A percentile compares a stretch with the other conserved stretches of the same genome.
Conservation (phyloP, 345 rosid genomes). For the Bruguiera gymnorhiza region DNA sequence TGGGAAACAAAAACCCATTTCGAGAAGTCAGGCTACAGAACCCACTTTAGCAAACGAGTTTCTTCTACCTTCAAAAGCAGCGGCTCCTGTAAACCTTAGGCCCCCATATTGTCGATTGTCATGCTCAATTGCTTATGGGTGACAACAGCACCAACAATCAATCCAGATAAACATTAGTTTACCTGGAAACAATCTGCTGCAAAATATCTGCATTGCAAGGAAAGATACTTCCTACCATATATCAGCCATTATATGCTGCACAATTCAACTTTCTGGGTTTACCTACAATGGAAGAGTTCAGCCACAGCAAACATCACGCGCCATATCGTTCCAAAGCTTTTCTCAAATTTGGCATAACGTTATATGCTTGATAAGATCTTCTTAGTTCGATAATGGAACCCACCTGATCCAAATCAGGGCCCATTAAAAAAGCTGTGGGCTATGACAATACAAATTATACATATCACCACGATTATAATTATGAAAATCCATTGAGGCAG, state of each 20-base stretch:
- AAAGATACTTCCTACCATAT: not conserved
- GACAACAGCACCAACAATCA: not conserved
- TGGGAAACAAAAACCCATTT: not conserved
- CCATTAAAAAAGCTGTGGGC: constrained; percentile 5
- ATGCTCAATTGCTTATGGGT: not conserved
- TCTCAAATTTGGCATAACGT: constrained; percentile 93
- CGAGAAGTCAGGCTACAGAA: not conserved
- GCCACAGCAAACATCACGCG: constrained; percentile 35
- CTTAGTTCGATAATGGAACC: constrained; percentile 94
- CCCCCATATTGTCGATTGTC: no score
- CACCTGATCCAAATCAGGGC: constrained; percentile 44
- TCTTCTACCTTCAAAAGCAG: not conserved
- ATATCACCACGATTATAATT: no score
- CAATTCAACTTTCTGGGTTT: not conserved
- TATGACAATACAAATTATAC: not conserved
- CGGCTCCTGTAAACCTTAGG: constrained; percentile 9
- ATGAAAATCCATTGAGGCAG: no score
- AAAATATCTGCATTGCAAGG: not conserved
- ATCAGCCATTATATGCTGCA: not conserved
- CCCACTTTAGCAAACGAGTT: not conserved
- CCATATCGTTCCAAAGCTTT: constrained; percentile 85
- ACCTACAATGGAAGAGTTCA: constrained; percentile 11
- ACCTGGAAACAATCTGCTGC: not conserved
- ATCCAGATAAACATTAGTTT: not conserved
- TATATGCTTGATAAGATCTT: constrained; percentile 95